Evolutionary conservation across 2,329 filamentous ascomycete genomes (phyloP).

Genomic region (Penicillium sp.): DNA sequence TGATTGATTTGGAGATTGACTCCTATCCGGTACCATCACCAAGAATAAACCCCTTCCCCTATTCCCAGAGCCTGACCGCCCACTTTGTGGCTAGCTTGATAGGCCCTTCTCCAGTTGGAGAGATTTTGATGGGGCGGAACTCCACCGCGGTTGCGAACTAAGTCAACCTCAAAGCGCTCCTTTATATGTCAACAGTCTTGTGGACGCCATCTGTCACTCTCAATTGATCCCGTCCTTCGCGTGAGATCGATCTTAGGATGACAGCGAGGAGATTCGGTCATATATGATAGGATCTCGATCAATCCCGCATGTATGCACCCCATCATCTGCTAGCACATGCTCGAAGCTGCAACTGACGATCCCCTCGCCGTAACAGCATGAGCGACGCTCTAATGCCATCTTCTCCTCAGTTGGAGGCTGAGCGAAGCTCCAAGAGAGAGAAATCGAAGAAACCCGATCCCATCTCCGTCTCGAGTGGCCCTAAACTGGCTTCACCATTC

Average conservation of each 20-base stretch:
- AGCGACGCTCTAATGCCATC: slow-evolving; percentile 20
- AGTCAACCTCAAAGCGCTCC: slow-evolving; percentile 22
- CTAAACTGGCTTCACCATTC: slow-evolving; percentile 27
- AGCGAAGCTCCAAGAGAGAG: slow-evolving; percentile 14
- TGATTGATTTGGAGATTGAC: background rate
- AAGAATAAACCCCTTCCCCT: slow-evolving; percentile 3
- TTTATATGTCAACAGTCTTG: slow-evolving; percentile 21
- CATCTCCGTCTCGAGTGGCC: slow-evolving; percentile 17
- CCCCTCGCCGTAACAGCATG: slow-evolving; percentile 20
- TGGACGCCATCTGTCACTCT: slow-evolving; percentile 1
- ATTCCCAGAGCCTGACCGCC: slow-evolving; percentile 14
- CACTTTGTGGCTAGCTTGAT: slow-evolving; percentile 20
- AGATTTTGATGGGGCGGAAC: slow-evolving; percentile 22
- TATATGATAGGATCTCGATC: slow-evolving; percentile 15
- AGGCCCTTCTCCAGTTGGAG: slow-evolving; percentile 25
- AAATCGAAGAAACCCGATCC: slow-evolving; percentile 20
- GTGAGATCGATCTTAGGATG: slow-evolving; percentile 10
- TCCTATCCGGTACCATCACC: background rate
- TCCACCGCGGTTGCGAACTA: slow-evolving; percentile 29
- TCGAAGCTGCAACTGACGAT: slow-evolving; percentile 18
- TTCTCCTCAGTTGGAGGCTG: slow-evolving; percentile 18
- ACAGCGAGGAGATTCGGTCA: slow-evolving; percentile 5
- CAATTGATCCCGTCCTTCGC: background rate
- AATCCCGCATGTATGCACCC: slow-evolving; percentile 22
- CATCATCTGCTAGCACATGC: slow-evolving; percentile 2